Percentiles rank a stretch among this genome's conserved stretches.
These are phyloP conservation scores for Trichosporon asahii DNA, from an alignment of 1,284 basidiomycete genomes.

Conservation along the genomic window DNA sequence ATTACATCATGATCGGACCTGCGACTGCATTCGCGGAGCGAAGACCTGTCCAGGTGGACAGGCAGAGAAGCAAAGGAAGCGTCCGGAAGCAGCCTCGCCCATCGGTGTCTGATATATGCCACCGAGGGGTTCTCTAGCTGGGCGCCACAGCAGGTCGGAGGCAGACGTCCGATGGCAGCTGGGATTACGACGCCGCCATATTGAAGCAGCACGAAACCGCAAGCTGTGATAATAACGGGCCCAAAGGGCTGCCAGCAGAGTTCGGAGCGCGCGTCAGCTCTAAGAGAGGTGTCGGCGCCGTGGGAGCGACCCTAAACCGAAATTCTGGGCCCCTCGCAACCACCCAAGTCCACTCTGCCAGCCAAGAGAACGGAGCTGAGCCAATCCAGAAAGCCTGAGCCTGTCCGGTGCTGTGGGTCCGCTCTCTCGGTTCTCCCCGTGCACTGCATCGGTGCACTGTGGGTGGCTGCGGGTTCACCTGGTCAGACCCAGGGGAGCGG, in stretches of 20 bases:
- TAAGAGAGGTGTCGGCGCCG: not conserved
- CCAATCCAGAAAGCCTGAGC: not conserved
- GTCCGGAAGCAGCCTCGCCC: not conserved
- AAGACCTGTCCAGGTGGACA: not conserved
- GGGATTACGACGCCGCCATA: too few relatives aligned
- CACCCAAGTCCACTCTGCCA: not conserved
- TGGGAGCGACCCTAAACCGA: conserved; percentile 9
- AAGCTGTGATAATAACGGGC: not conserved
- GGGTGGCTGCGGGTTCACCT: not conserved
- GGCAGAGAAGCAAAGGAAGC: not conserved
- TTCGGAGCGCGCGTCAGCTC: not conserved
- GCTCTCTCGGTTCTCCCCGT: not conserved
- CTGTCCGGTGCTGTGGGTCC: not conserved
- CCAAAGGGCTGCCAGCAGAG: not conserved
- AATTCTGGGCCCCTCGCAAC: not conserved
- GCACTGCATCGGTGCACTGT: not conserved
- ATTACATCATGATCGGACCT: too few relatives aligned
- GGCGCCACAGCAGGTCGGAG: too few relatives aligned
- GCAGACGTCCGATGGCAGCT: too few relatives aligned
- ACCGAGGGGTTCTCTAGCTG: too few relatives aligned
- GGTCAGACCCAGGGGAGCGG: not conserved
- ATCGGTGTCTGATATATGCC: not conserved
- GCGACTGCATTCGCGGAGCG: not conserved
- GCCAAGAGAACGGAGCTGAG: not conserved
- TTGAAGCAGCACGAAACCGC: too few relatives aligned